Base-by-base conservation (phyloP, 345 rosid genomes). In the Chamaenerion angustifolium region DNA sequence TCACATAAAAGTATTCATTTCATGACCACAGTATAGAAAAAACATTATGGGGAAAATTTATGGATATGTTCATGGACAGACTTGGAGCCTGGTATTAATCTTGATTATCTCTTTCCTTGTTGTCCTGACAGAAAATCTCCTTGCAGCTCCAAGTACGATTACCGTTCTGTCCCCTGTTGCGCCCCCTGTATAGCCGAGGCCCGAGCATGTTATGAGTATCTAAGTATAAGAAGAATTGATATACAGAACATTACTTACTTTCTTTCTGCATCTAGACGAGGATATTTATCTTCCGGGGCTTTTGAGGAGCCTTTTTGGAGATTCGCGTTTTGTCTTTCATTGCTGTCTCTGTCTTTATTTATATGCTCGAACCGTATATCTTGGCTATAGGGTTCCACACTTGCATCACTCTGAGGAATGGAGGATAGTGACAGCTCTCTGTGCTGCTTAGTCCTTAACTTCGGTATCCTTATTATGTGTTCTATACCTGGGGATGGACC, bases 381-480 rank as follows among this genome's bases (percentile, higher is more conserved):
- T 43, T 64, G 73, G 52, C 63, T 69, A 49, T 64, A 64, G 54
- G 59, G 55, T 27, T 69, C 69, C 0, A 56, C 63, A 21, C 69
- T 56, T 17, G 60, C 66, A 18, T 64, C 69, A 64, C 63, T 57
- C 27, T 64, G 69, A 27, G 58, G 69, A 43, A 69, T 64, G 23
- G 60, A 49, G 59, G 69, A 69, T 48, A 64, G 46, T 19, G 66
- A 64, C 54, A 64, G 31, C 59, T 54, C 54, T 18, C 27, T 56
- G 17, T 63, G 72, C 45, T 56, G 37, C 37, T 31, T 31, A 31
- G 37, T 31, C 10, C 37, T 59, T 25, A 47, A 52, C 53, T 46
- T 52, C 31, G 52, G 55, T 42, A 41, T 42, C 52, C 48, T 56
- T 41, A 18, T 31, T 16, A 46, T 40, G 40, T 25, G 40, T 51